Percentiles rank a stretch among this genome's conserved stretches.
phyloP scores from a whole-genome alignment of 805 yeast genomes.

The Hanseniaspora occidentalis region DNA sequence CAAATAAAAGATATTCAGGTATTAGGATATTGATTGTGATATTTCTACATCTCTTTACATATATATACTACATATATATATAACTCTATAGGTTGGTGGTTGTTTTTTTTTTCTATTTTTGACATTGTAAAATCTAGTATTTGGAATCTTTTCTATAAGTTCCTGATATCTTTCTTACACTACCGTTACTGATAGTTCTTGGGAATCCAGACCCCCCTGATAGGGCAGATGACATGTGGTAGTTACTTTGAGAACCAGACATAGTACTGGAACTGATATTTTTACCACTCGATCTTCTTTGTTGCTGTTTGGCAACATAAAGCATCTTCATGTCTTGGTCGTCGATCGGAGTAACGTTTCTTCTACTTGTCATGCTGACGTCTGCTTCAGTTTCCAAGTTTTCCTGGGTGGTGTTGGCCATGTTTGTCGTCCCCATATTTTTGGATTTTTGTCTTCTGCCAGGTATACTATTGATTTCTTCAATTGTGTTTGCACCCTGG shows the following conservation, averaged over 20 bases:
- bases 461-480: conserved; percentile 17
- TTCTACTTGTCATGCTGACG: conserved; percentile 1
- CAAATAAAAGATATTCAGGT: too few relatives aligned
- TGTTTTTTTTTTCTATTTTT: conserved; percentile 3
- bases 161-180: conserved; percentile 25
- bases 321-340: conserved; percentile 5
- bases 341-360: conserved; percentile 1
- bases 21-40: neutral
- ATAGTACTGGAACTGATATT: conserved; percentile 3
- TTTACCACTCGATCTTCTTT: conserved; percentile 2
- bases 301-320: conserved; percentile 7
- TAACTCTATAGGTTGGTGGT: neutral
- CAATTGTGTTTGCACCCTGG: conserved; percentile 23
- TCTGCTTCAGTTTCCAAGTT: conserved; percentile 2
- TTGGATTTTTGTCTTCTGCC: conserved; percentile 6
- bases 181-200: conserved; percentile 23
- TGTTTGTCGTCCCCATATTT: conserved; percentile 4
- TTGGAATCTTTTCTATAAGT: conserved; percentile 10
- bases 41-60: neutral
- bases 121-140: too few relatives aligned
- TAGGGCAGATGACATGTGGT: conserved; percentile 15
- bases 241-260: neutral
- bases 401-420: conserved; percentile 4
- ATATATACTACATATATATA: neutral
- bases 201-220: conserved; percentile 19